These are phyloP conservation scores for Ceratopteris richardii DNA, from an alignment of 75 land plant genomes.

Conservation along the genomic window DNA sequence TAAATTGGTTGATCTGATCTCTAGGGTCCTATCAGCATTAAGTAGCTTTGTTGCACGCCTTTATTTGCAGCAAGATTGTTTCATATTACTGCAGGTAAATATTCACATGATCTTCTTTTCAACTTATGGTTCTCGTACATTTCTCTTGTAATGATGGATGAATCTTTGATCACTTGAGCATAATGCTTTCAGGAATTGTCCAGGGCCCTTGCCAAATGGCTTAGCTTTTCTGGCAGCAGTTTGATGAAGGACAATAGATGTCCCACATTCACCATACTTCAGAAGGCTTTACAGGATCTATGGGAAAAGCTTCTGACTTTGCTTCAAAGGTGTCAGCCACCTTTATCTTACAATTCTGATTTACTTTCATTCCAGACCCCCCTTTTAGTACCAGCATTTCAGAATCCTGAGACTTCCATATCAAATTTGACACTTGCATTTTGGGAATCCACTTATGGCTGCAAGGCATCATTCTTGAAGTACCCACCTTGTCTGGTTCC, in stretches of 20 bases:
- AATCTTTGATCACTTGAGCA: neutral
- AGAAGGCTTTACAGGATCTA: slow-evolving; percentile 14
- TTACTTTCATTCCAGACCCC: slow-evolving; percentile 30
- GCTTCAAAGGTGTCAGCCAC: slow-evolving; percentile 30
- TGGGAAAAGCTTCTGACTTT: slow-evolving; percentile 33
- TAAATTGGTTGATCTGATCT: neutral
- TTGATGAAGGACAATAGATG: neutral
- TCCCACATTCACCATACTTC: neutral
- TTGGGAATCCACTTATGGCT: slow-evolving; percentile 49
- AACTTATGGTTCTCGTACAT: neutral
- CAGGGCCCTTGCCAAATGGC: slow-evolving; percentile 26
- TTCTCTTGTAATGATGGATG: neutral
- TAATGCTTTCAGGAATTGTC: slow-evolving; percentile 29
- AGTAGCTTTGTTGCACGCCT: slow-evolving; percentile 2
- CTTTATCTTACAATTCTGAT: slow-evolving; percentile 32
- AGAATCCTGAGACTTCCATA: slow-evolving; percentile 32
- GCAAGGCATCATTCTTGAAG: slow-evolving; percentile 11
- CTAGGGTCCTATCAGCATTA: slow-evolving; percentile 18
- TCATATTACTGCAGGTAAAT: slow-evolving; percentile 20
- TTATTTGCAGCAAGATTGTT: slow-evolving; percentile 11
- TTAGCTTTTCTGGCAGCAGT: slow-evolving; percentile 14
- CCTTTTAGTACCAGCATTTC: slow-evolving; percentile 38
- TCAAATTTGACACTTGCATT: slow-evolving; percentile 35
- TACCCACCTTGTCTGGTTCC: slow-evolving; percentile 37
- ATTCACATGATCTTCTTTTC: neutral